These are phyloP conservation scores for Neocallimastix lanati DNA, from an alignment of 192 early-diverging fungal genomes.

Conservation along the genomic window DNA sequence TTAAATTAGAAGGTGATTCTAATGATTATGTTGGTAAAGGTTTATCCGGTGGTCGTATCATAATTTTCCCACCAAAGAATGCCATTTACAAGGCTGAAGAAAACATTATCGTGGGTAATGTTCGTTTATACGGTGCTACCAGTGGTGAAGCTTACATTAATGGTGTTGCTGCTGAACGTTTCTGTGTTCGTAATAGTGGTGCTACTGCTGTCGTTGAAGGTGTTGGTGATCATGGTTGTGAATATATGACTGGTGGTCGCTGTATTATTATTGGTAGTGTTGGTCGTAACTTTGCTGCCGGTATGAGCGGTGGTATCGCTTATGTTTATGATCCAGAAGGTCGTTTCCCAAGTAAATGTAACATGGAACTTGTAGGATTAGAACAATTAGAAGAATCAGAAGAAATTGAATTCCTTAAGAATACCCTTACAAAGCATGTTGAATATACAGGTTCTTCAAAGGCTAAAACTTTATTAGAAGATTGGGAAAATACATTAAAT, in stretches of 20 bases:
- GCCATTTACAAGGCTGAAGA: slow-evolving; percentile 58
- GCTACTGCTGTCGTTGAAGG: slow-evolving; percentile 90
- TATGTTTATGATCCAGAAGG: slow-evolving; percentile 63
- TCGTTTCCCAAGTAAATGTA: slow-evolving; percentile 53
- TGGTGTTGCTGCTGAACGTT: slow-evolving; percentile 92
- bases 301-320: slow-evolving; percentile 94
- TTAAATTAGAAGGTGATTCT: slow-evolving; percentile 90
- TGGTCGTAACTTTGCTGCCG: slow-evolving; percentile 96
- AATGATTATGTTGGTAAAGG: slow-evolving; percentile 99
- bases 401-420: slow-evolving; percentile 56
- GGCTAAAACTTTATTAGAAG: slow-evolving; percentile 47
- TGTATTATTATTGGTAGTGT: slow-evolving; percentile 71
- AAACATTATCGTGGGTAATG: slow-evolving; percentile 92
- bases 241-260: slow-evolving; percentile 98
- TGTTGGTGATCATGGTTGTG: slow-evolving; percentile 94
- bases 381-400: slow-evolving; percentile 57
- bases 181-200: slow-evolving; percentile 96
- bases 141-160: slow-evolving; percentile 73
- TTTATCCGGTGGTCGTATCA: slow-evolving; percentile 76
- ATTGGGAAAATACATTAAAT: slow-evolving; percentile 50
- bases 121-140: slow-evolving; percentile 94
- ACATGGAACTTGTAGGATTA: slow-evolving; percentile 80
- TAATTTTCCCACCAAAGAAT: slow-evolving; percentile 74
- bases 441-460: slow-evolving; percentile 60
- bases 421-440: slow-evolving; percentile 62